Percentiles rank a stretch among this genome's conserved stretches.
Conservation (phyloP, 306 rosid species). For the Cicer pinnatifidum region DNA sequence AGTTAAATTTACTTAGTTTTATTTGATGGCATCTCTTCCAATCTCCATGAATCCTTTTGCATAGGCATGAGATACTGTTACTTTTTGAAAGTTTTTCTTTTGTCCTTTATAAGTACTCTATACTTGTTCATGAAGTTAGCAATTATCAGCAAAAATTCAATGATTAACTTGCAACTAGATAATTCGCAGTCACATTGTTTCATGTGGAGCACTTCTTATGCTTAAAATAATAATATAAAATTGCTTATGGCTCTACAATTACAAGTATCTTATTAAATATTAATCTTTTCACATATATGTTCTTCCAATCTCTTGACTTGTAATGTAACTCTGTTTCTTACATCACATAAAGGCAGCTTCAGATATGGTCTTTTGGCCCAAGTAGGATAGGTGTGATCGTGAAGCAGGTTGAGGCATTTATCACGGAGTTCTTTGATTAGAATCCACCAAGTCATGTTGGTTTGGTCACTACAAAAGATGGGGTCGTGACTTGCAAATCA, state of each 20-base stretch:
- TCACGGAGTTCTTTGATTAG: slow-evolving; percentile 90
- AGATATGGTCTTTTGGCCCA: slow-evolving; percentile 84
- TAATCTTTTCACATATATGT: slow-evolving; percentile 14
- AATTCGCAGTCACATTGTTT: slow-evolving; percentile 31
- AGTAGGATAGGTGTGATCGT: slow-evolving; percentile 87
- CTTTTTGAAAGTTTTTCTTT: not conserved
- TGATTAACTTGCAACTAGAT: not conserved
- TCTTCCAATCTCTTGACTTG: slow-evolving; percentile 5
- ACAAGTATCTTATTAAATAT: slow-evolving; percentile 31
- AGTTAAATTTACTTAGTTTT: slow-evolving; percentile 34
- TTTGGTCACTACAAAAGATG: slow-evolving; percentile 82
- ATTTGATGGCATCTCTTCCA: slow-evolving; percentile 10
- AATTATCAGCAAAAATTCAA: slow-evolving; percentile 7
- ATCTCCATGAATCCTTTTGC: slow-evolving; percentile 22
- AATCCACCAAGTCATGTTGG: slow-evolving; percentile 96
- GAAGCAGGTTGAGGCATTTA: slow-evolving; percentile 78
- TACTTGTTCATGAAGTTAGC: slow-evolving; percentile 9
- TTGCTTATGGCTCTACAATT: slow-evolving; percentile 25
- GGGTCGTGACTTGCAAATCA: too few relatives aligned
- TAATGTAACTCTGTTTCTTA: slow-evolving; percentile 43
- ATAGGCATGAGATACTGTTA: not conserved
- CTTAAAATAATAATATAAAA: slow-evolving; percentile 26
- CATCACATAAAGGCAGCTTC: slow-evolving; percentile 79
- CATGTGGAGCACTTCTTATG: slow-evolving; percentile 12
- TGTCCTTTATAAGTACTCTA: not conserved